Conservation (phyloP, 2,329 filamentous ascomycete genomes). For the Colletotrichum viniferum region DNA sequence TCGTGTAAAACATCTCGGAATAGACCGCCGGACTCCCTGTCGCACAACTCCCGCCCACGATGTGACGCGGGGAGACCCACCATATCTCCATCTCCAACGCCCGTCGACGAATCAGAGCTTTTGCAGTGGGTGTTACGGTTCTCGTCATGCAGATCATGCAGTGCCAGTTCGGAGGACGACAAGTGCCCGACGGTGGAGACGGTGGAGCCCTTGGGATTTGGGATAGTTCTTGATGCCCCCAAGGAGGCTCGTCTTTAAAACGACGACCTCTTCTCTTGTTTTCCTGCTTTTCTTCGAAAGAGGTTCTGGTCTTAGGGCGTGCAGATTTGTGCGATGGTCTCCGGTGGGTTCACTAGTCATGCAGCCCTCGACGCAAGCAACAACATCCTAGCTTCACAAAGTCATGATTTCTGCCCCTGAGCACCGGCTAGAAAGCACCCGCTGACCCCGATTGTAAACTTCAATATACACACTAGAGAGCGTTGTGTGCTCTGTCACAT, state of each 20-base stretch:
- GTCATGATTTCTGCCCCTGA: background rate
- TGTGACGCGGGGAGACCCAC: background rate
- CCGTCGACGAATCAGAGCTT: background rate
- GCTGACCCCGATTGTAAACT: rapidly evolving
- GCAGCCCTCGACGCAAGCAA: background rate
- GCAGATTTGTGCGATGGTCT: background rate
- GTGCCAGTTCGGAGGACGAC: background rate
- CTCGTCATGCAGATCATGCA: constrained; percentile 2
- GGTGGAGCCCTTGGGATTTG: background rate
- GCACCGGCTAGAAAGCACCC: background rate
- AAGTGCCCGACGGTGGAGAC: background rate
- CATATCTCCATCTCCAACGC: background rate
- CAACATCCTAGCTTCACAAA: background rate
- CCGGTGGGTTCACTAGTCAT: background rate
- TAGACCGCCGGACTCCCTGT: background rate
- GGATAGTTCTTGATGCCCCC: background rate
- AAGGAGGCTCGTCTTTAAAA: background rate
- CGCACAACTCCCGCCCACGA: background rate
- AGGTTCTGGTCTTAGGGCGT: background rate
- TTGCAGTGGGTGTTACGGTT: background rate
- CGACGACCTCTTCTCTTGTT: background rate
- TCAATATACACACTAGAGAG: rapidly evolving
- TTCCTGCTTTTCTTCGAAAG: background rate
- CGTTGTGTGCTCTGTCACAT: rapidly evolving
- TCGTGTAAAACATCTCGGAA: background rate